These are phyloP conservation scores for Plenodomus biglobosus DNA, from an alignment of 2,329 filamentous ascomycete genomes.

Conservation along the genomic window DNA sequence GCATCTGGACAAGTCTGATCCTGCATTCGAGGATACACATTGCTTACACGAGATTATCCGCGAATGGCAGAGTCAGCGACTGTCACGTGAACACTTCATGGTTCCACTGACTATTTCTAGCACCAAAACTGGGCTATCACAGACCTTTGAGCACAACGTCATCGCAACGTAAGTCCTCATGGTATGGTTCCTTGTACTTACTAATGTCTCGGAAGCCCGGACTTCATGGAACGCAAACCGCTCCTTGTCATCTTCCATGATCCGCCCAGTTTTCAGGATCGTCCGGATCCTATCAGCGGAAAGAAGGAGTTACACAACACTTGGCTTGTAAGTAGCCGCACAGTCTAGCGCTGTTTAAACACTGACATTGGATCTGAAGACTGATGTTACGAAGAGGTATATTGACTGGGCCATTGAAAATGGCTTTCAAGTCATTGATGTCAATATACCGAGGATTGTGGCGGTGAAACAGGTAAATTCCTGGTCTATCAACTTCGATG, in stretches of 20 bases:
- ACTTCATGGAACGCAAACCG: conserved; percentile 65
- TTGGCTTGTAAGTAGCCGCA: conserved; percentile 71
- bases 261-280: conserved; percentile 57
- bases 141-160: conserved; percentile 83
- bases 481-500: background rate
- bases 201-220: conserved; percentile 51
- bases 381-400: conserved; percentile 78
- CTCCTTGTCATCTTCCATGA: conserved; percentile 89
- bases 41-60: conserved; percentile 80
- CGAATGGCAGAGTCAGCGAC: conserved; percentile 68
- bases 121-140: conserved; percentile 70
- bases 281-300: conserved; percentile 59
- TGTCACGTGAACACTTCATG: conserved; percentile 76
- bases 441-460: conserved; percentile 82
- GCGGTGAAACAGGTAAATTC: conserved; percentile 61
- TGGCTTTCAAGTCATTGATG: conserved; percentile 82
- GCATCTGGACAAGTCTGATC: conserved; percentile 41
- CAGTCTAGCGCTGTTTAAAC: conserved; percentile 33
- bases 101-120: conserved; percentile 79
- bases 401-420: conserved; percentile 79
- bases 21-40: conserved; percentile 42
- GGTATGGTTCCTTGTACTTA: background rate
- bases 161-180: conserved; percentile 64
- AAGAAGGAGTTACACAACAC: conserved; percentile 79
- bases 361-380: conserved; percentile 59